A percentile compares a stretch with the other conserved stretches of the same genome.
phyloP scores from a whole-genome alignment of 345 rosid genomes.

The Triadica sebifera region DNA sequence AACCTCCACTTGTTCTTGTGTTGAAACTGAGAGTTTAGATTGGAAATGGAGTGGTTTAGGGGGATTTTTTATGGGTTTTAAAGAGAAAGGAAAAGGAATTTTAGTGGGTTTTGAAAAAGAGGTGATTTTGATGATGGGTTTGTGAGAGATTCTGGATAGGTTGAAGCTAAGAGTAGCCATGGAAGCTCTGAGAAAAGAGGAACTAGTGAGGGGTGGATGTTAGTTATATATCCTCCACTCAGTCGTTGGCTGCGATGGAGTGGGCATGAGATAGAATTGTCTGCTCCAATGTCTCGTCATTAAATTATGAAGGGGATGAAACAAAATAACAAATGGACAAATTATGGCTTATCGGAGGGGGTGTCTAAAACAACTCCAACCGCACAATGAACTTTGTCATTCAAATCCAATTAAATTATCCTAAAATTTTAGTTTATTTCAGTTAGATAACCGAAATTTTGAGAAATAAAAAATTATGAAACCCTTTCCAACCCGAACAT shows the following conservation, averaged over 20 bases:
- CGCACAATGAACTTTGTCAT: too few relatives aligned
- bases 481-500: too few relatives aligned
- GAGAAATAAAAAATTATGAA: too few relatives aligned
- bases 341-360: too few relatives aligned
- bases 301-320: too few relatives aligned
- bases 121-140: constrained; percentile 34
- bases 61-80: constrained; percentile 19
- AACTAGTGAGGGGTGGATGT: constrained; percentile 14
- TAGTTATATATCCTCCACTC: constrained; percentile 40
- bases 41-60: constrained; percentile 35
- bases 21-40: constrained; percentile 49
- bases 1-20: constrained; percentile 39
- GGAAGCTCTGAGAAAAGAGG: constrained; percentile 30
- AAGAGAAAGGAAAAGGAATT: constrained; percentile 23
- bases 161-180: constrained; percentile 84
- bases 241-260: constrained; percentile 12
- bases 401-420: too few relatives aligned
- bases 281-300: not conserved
- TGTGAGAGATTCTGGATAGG: constrained; percentile 48
- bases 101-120: constrained; percentile 40
- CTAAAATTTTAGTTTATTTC: too few relatives aligned
- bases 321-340: too few relatives aligned
- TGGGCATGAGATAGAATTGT: not conserved
- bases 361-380: too few relatives aligned
- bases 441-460: too few relatives aligned